Conservation (phyloP, 495 filamentous ascomycete species). For the Pyrenula aspistea region DNA sequence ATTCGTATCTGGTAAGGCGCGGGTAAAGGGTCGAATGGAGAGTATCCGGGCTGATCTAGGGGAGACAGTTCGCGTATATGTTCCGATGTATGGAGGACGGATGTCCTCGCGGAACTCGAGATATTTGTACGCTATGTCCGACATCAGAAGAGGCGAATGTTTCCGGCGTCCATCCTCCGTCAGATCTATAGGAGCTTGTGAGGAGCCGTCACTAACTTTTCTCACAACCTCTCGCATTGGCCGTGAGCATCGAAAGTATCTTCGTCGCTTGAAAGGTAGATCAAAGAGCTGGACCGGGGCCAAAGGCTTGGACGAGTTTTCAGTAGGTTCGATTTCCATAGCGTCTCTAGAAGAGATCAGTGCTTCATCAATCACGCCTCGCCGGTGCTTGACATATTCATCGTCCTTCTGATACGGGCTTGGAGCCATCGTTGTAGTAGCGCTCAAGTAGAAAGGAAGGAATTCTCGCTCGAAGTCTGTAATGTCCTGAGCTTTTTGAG, state of each 20-base stretch:
- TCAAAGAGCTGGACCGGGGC: neutral
- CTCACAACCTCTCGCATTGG: neutral
- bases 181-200: constrained; percentile 20
- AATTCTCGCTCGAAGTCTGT: neutral
- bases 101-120: constrained; percentile 80
- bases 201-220: neutral
- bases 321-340: neutral
- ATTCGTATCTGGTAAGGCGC: constrained; percentile 52
- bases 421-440: neutral
- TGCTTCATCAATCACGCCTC: neutral
- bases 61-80: constrained; percentile 50
- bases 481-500: neutral
- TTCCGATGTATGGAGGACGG: constrained; percentile 81
- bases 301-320: neutral
- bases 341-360: neutral
- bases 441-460: neutral
- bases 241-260: neutral
- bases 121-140: constrained; percentile 58
- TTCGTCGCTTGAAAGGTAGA: neutral
- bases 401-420: neutral
- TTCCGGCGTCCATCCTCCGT: constrained; percentile 19
- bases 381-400: neutral
- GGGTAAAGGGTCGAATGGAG: constrained; percentile 57
- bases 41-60: constrained; percentile 38
- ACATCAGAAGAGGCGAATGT: constrained; percentile 29